Evolutionary conservation across 768 basidiomycete genomes (phyloP).

Genomic region (Collybia sp.): DNA sequence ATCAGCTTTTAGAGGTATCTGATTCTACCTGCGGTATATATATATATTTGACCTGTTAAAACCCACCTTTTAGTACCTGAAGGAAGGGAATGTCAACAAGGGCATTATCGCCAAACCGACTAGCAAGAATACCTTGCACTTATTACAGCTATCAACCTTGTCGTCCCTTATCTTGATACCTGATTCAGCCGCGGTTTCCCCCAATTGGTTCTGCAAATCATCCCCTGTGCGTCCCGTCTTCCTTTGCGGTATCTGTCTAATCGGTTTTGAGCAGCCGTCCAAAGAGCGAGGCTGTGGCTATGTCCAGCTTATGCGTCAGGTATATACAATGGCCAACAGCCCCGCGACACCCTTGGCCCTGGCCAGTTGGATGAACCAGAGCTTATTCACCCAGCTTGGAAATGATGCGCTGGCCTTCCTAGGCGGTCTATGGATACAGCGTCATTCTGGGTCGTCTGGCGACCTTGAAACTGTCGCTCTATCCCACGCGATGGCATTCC

Average conservation of each 20-base stretch:
- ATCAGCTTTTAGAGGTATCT: conserved; percentile 27
- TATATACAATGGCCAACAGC: conserved; percentile 67
- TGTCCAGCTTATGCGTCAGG: conserved; percentile 51
- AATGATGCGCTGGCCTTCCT: conserved; percentile 79
- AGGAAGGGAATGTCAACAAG: conserved; percentile 39
- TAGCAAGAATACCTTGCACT: conserved; percentile 47
- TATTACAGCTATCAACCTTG: conserved; percentile 56
- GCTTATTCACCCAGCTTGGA: conserved; percentile 63
- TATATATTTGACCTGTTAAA: background rate
- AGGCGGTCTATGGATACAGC: conserved; percentile 52
- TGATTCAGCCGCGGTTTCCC: conserved; percentile 30
- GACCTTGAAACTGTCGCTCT: conserved; percentile 41
- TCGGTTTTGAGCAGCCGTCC: background rate
- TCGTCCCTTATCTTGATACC: conserved; percentile 44
- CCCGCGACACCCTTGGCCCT: conserved; percentile 43
- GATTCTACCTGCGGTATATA: conserved; percentile 28
- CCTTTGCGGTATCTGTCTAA: background rate
- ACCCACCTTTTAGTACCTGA: conserved; percentile 30
- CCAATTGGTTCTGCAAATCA: conserved; percentile 49
- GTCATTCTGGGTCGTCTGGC: too few relatives aligned
- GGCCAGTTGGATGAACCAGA: conserved; percentile 52
- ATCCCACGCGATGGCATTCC: conserved; percentile 73
- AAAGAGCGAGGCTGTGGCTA: conserved; percentile 18
- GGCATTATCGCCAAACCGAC: conserved; percentile 56
- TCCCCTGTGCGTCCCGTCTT: conserved; percentile 25